Conservation (phyloP, 441 rosid species). For the Adansonia madagascariensis region DNA sequence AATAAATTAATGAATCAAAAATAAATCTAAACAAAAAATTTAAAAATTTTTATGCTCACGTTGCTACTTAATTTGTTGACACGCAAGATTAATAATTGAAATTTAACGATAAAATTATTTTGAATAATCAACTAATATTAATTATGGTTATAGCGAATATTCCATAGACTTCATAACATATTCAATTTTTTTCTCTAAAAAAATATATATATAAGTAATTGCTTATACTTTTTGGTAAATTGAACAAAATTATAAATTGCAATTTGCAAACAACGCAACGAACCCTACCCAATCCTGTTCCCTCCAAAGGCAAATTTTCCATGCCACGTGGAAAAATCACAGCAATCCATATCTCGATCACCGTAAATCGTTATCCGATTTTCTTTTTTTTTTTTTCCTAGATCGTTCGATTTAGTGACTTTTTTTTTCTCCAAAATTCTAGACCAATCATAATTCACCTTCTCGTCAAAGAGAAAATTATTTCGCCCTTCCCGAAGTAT, state of each 20-base stretch:
- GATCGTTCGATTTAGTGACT: background rate
- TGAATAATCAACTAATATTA: background rate
- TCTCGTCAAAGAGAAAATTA: background rate
- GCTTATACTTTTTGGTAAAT: too few relatives aligned
- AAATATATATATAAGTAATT: background rate
- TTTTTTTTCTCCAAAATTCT: background rate
- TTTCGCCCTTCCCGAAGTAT: background rate
- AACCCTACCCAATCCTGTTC: background rate
- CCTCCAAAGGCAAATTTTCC: background rate
- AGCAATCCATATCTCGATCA: background rate
- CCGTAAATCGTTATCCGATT: too few relatives aligned
- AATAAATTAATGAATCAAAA: too few relatives aligned
- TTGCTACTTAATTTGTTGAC: too few relatives aligned
- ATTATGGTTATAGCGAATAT: background rate
- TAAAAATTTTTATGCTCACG: too few relatives aligned
- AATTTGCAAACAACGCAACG: background rate
- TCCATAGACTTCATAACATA: background rate
- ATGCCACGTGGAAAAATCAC: constrained; percentile 15
- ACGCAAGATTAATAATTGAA: too few relatives aligned
- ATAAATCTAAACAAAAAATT: too few relatives aligned
- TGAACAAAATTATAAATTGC: too few relatives aligned
- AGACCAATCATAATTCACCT: background rate
- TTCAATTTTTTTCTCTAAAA: background rate
- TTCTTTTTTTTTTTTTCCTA: background rate
- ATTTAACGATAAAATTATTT: too few relatives aligned